Evolutionary conservation across 148 eudicot species (phyloP).

Genomic region (Pouteria glomerata): DNA sequence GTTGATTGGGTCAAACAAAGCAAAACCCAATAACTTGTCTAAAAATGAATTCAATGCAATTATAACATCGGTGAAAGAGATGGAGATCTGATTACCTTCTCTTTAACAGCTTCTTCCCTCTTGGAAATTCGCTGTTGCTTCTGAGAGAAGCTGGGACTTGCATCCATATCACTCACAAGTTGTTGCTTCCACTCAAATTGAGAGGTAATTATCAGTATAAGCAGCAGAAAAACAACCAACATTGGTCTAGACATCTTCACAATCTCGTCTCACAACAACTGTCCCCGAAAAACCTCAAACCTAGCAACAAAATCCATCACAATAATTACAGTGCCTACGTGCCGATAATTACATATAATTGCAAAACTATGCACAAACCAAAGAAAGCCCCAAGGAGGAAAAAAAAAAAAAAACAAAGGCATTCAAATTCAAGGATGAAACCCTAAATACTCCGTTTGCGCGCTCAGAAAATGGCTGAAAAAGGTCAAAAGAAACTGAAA

Average conservation of each 20-base stretch:
- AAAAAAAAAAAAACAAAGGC: no score
- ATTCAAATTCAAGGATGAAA: no score
- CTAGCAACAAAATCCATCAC: neutral
- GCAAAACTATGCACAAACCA: no score
- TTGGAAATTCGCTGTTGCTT: slow-evolving; percentile 51
- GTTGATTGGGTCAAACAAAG: neutral
- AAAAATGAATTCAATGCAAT: neutral
- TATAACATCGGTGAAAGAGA: neutral
- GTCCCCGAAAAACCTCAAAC: neutral
- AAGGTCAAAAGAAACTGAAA: no score
- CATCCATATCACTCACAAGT: slow-evolving; percentile 48
- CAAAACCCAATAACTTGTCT: neutral
- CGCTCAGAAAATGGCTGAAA: no score
- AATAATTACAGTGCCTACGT: neutral
- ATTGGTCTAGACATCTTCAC: slow-evolving; percentile 62
- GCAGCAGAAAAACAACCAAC: slow-evolving; percentile 59
- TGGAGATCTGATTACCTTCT: slow-evolving; percentile 43
- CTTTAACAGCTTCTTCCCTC: slow-evolving; percentile 75
- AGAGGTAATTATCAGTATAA: slow-evolving; percentile 66
- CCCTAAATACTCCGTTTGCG: no score
- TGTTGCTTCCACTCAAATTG: slow-evolving; percentile 86
- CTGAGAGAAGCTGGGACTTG: slow-evolving; percentile 37
- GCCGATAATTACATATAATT: no score
- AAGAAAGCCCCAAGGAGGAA: no score
- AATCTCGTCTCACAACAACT: slow-evolving; percentile 17